Conservation (phyloP, 495 filamentous ascomycete genomes). For the Lophiotrema nucula region DNA sequence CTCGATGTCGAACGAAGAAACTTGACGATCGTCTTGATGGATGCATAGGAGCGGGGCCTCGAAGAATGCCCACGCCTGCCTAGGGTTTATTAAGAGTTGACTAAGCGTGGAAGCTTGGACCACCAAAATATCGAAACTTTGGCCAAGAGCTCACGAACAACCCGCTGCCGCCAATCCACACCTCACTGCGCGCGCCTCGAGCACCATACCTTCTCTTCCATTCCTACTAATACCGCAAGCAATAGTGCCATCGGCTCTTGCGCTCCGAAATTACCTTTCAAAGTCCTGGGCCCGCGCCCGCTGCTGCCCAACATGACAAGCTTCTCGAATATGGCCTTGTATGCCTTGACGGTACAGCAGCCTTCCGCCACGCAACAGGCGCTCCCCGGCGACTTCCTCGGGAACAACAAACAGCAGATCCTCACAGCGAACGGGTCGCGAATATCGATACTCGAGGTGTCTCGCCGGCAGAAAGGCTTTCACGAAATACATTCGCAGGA, state of each 20-base stretch:
- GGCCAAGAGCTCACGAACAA: neutral
- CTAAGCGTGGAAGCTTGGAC: neutral
- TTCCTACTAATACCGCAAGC: neutral
- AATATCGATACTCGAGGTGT: conserved; percentile 81
- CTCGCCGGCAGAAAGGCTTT: conserved; percentile 80
- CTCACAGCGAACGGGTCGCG: conserved; percentile 89
- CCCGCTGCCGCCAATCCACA: neutral
- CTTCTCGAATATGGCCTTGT: conserved; percentile 96
- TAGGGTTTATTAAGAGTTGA: neutral
- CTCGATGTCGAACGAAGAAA: too few species aligned
- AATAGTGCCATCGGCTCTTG: neutral
- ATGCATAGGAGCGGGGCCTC: too few species aligned
- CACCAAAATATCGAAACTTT: neutral
- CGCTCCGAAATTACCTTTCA: neutral
- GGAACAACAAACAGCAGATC: conserved; percentile 94
- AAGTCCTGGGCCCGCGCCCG: conserved; percentile 22
- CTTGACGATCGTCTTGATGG: too few species aligned
- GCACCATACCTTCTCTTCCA: neutral
- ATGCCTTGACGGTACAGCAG: conserved; percentile 89
- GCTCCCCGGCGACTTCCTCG: conserved; percentile 88
- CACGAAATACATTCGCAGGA: conserved; percentile 83
- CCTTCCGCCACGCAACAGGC: conserved; percentile 86
- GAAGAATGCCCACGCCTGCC: too few species aligned
- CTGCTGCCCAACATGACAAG: conserved; percentile 76
- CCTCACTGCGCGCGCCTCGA: neutral